Base-by-base conservation (phyloP, 1,139 yeast genomes). In the Candida freyschussii region DNA sequence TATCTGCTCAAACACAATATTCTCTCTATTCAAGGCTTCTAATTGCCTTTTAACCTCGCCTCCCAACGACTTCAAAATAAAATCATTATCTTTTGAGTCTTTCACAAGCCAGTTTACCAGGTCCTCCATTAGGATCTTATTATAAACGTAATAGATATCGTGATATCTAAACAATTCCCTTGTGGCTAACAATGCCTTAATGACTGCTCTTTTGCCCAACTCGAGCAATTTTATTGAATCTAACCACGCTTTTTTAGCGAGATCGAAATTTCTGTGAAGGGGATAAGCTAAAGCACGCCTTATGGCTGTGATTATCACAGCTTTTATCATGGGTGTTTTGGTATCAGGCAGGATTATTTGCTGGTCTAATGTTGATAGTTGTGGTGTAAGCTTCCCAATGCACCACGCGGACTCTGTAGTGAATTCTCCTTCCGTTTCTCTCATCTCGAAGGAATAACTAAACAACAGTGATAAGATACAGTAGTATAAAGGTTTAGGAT, bases 381-480 rank as follows among this genome's bases (percentile, higher is more conserved):
- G 91, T 0, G 97, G 95, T 0, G 78, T 63, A 21, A 91, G 55
- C 48, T 81, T 86, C 2, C 97, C 97, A 11, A 91, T 70, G 0
- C 93, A 80, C 98, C 97, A 91, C 0, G 94, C 87, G 41, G 95
- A 82, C 57, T 91, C 98, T 7, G 82, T 77, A 14, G 77, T 85
- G 33, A 77, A 75, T 15, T 83, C 94, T 8, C 94, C 95, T 50
- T 69, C 73, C 18, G 77, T 81, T 33, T 82, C 83, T 24, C 96
- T 63, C 30, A 69, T 55, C 42, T 91, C 97, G 52, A 79, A 87
- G 37, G 74, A 71, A 48, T 76, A 81, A 1, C 84, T 77, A 57
- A 83, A 91, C 14, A 91, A 50, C 1, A 87, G 43, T 14, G 85
- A 75, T 1, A 85, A 53, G 1, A 89, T 56, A 1, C 83, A 67